Evolutionary conservation across 2,329 filamentous ascomycete genomes (phyloP).

Genomic region (Delphinella strobiligena): DNA sequence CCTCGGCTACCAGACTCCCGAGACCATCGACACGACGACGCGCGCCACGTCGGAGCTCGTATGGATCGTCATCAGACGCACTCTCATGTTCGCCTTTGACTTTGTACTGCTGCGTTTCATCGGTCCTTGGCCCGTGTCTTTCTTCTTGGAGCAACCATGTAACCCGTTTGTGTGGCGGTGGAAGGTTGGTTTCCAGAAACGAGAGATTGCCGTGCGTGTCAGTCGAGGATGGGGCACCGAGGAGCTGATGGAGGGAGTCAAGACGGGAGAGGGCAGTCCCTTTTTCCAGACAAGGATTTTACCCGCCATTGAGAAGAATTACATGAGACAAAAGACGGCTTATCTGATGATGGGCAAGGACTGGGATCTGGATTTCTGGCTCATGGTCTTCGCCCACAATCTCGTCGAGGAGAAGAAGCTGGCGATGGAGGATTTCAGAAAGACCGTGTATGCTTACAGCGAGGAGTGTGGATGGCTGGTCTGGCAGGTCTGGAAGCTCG

Average conservation of each 20-base stretch:
- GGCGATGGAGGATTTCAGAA: constrained; percentile 54
- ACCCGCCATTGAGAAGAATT: constrained; percentile 55
- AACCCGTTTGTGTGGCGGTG: constrained; percentile 64
- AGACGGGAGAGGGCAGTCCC: constrained; percentile 39
- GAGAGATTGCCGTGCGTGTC: constrained; percentile 70
- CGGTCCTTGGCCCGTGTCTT: constrained; percentile 34
- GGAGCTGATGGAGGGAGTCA: constrained; percentile 41
- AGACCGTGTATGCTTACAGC: constrained; percentile 56
- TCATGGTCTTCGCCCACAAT: constrained; percentile 62
- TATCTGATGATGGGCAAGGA: constrained; percentile 74
- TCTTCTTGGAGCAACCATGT: constrained; percentile 48
- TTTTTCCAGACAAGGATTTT: constrained; percentile 52
- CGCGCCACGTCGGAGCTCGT: constrained; percentile 46
- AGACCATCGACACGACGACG: constrained; percentile 48
- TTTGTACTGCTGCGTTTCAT: constrained; percentile 41
- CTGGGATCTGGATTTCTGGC: constrained; percentile 78
- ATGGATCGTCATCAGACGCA: constrained; percentile 47
- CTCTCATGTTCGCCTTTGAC: constrained; percentile 59
- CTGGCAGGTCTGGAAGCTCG: constrained; percentile 22
- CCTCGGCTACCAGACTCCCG: constrained; percentile 54
- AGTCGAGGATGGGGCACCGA: constrained; percentile 60
- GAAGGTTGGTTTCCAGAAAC: constrained; percentile 60
- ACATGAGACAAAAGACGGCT: constrained; percentile 67
- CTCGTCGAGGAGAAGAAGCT: constrained; percentile 52
- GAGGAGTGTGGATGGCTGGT: constrained; percentile 56